Conservation (phyloP, 768 basidiomycete genomes). For the Trametes meyenii region DNA sequence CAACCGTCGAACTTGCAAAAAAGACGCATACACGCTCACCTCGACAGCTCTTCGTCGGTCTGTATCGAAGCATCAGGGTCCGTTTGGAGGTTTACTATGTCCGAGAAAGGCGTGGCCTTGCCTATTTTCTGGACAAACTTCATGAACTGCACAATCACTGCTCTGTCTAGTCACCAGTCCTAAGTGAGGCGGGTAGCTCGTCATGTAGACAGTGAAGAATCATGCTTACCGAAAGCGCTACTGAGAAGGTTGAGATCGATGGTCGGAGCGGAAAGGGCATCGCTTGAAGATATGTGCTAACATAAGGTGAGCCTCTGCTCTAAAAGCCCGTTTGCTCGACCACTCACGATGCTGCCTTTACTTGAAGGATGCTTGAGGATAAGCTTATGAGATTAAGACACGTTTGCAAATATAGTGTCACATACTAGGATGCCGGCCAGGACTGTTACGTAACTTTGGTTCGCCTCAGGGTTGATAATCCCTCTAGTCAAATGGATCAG, state of each 20-base stretch:
- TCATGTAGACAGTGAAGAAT: not conserved
- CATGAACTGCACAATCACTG: no score
- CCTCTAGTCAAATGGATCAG: not conserved
- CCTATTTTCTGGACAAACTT: no score
- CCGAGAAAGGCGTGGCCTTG: no score
- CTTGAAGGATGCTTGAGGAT: not conserved
- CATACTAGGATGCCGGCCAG: not conserved
- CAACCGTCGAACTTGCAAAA: no score
- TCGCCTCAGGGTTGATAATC: not conserved
- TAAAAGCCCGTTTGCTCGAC: not conserved
- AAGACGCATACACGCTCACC: no score
- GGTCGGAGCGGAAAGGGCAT: not conserved
- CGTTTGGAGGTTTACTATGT: no score
- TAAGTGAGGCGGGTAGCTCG: no score
- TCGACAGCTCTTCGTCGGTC: no score
- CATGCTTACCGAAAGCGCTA: not conserved
- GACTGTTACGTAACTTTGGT: not conserved
- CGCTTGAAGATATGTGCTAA: not conserved
- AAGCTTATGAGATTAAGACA: not conserved
- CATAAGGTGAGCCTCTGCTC: not conserved
- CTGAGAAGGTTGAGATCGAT: not conserved
- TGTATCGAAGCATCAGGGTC: no score
- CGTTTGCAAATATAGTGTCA: not conserved
- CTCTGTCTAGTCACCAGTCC: no score
- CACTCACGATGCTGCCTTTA: not conserved